Conservation (phyloP, 257 asterid genomes). For the Ocimum tenuiflorum region DNA sequence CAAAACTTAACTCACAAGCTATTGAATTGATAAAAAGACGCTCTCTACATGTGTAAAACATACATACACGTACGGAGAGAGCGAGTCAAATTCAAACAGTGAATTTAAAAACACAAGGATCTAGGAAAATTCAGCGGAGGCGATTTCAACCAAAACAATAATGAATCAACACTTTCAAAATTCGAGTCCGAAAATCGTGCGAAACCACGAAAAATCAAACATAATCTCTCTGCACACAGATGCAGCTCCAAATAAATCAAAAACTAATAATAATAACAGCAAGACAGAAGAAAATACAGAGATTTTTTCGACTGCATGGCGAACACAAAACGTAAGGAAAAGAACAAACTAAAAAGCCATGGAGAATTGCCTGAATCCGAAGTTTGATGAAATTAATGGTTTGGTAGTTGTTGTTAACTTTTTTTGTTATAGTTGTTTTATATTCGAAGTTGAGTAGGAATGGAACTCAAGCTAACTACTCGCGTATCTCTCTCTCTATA, state of each 20-base stretch:
- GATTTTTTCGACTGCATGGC: constrained; percentile 1
- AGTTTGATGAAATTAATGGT: not conserved
- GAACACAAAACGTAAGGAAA: not conserved
- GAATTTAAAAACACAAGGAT: too few relatives aligned
- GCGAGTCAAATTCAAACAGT: too few relatives aligned
- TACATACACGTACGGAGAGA: not conserved
- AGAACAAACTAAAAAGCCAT: not conserved
- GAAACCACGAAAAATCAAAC: not conserved
- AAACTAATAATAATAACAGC: not conserved
- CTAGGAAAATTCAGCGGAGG: too few relatives aligned
- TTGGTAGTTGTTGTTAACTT: too few relatives aligned
- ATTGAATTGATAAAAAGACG: not conserved
- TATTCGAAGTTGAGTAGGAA: too few relatives aligned
- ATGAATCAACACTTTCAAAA: not conserved
- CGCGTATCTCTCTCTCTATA: too few relatives aligned
- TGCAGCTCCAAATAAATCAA: not conserved
- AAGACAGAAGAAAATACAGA: not conserved
- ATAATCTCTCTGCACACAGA: too few relatives aligned
- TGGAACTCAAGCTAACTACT: too few relatives aligned
- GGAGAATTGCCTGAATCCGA: not conserved
- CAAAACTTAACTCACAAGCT: not conserved
- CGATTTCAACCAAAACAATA: not conserved
- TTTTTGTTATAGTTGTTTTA: too few relatives aligned
- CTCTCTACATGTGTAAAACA: too few relatives aligned
- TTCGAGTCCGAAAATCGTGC: not conserved